A percentile compares a stretch with the other conserved stretches of the same genome.
Evolutionary conservation across 225 moss, liverwort and hornwort genomes (phyloP).

Genomic region (Physcomitrellopsis africana): DNA sequence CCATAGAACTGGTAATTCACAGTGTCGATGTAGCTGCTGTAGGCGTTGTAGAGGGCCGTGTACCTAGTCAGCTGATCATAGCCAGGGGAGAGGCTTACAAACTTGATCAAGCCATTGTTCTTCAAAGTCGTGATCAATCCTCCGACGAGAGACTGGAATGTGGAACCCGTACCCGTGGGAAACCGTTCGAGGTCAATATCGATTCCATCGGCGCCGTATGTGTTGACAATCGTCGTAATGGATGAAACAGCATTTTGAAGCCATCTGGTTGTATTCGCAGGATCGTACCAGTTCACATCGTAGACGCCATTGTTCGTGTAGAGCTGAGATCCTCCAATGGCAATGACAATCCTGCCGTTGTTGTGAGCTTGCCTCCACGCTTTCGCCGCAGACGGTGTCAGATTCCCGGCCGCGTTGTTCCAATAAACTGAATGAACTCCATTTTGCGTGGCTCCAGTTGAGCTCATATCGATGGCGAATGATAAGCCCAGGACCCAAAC

Average conservation of each 20-base stretch:
- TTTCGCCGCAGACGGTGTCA: slow-evolving; percentile 14
- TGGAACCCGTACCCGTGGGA: neutral
- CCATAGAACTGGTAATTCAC: slow-evolving; percentile 38
- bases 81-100: slow-evolving; percentile 30
- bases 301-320: slow-evolving; percentile 7
- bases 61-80: slow-evolving; percentile 28
- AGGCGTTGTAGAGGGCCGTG: slow-evolving; percentile 26
- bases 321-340: slow-evolving; percentile 24
- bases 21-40: slow-evolving; percentile 28
- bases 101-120: slow-evolving; percentile 21
- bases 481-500: slow-evolving; percentile 24
- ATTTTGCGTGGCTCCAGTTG: slow-evolving; percentile 25
- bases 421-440: slow-evolving; percentile 28
- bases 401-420: slow-evolving; percentile 3
- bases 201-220: slow-evolving; percentile 41
- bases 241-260: slow-evolving; percentile 40
- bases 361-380: slow-evolving; percentile 27
- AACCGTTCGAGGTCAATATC: slow-evolving; percentile 49
- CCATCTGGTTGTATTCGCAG: slow-evolving; percentile 23
- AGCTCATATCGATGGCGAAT: slow-evolving; percentile 36
- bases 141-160: slow-evolving; percentile 29
- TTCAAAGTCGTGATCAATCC: slow-evolving; percentile 36
- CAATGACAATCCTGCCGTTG: slow-evolving; percentile 23
- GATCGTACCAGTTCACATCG: slow-evolving; percentile 41
- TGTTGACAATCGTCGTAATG: slow-evolving; percentile 32